Evolutionary conservation across 176 grass and related monocot species (phyloP), one percentile per base, ranked within the genome.

Genomic region (Poa annua): DNA sequence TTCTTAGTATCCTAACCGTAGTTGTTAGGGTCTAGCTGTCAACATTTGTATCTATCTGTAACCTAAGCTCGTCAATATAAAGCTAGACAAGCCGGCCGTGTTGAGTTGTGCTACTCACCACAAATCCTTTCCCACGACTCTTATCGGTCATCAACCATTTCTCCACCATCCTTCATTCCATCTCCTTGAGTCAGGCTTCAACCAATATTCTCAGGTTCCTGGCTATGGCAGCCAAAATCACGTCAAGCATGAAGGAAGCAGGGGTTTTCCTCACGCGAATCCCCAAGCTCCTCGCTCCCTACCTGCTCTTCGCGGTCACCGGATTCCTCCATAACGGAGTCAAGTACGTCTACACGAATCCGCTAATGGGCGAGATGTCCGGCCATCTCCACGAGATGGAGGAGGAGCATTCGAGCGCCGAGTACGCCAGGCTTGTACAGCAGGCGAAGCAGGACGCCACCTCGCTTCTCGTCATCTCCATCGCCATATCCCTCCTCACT

Each of bases 281-380:
- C 61, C 22, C 69, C 15, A 80, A 24, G 66, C 76, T 87, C 76
- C 80, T 90, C 76, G 1, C 33, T 20, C 76, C 76, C 7, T 35
- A 71, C 16, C 14, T 87, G 32, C 8, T 82, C 57, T 17, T 76
- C 2, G 16, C 39, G 32, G 0, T 42, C 69, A 25, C n/a, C 21
- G 26, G 4, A 45, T 51, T 82, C 29, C 65, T 86, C 20, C 0
- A 54, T 32, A 19, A n/a, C 9, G 1, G 3, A 3, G 32, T 33
- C 26, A 76, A 71, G 36, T 9, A 17, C 59, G 0, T 77, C 39
- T 32, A 1, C 60, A 13, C 71, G n/a, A 44, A 84, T 2, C 81
- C 80, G 8, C 68, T 80, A 16, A 0, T 12, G 1, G 8, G 8
- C 1, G 59, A 57, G 47, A 35, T 90, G 14, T 12, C 32, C 21